These are phyloP conservation scores for Xerocomellus chrysenteron DNA, from an alignment of 768 basidiomycete species.

Conservation along the genomic window DNA sequence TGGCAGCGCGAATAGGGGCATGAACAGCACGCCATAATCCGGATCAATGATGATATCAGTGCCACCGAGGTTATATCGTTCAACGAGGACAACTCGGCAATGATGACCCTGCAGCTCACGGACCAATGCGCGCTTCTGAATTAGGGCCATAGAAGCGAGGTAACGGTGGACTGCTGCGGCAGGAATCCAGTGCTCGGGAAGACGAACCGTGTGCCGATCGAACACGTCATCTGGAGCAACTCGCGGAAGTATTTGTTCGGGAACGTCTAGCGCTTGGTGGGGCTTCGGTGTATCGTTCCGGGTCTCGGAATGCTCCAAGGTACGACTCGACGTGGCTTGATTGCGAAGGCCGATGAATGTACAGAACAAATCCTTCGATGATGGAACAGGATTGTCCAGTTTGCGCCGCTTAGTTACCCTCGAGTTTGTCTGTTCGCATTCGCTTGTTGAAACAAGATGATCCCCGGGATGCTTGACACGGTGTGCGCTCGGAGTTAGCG, in stretches of 20 bases:
- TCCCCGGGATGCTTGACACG: neutral
- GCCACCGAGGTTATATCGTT: slow-evolving; percentile 58
- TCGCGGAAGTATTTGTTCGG: slow-evolving; percentile 20
- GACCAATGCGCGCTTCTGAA: slow-evolving; percentile 67
- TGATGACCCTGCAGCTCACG: slow-evolving; percentile 44
- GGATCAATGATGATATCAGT: slow-evolving; percentile 69
- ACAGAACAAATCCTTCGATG: slow-evolving; percentile 27
- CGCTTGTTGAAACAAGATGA: neutral
- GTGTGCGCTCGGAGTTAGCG: slow-evolving; percentile 3
- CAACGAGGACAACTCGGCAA: slow-evolving; percentile 57
- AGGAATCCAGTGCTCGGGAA: slow-evolving; percentile 34
- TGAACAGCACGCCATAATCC: slow-evolving; percentile 54
- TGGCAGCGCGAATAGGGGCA: slow-evolving; percentile 47
- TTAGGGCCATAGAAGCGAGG: slow-evolving; percentile 62
- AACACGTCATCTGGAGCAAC: slow-evolving; percentile 42
- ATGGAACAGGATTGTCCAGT: slow-evolving; percentile 25
- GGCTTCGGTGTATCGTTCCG: slow-evolving; percentile 9
- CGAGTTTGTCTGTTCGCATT: neutral
- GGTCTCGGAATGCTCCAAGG: slow-evolving; percentile 11
- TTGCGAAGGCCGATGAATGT: slow-evolving; percentile 28
- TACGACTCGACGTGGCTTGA: slow-evolving; percentile 5
- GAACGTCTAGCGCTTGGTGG: slow-evolving; percentile 3
- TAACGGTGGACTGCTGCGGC: slow-evolving; percentile 55
- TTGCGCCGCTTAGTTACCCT: slow-evolving; percentile 24
- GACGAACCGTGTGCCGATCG: slow-evolving; percentile 43